A percentile compares a stretch with the other conserved stretches of the same genome.
Conservation (phyloP, 2,329 filamentous ascomycete genomes). For the Blumeria graminis region DNA sequence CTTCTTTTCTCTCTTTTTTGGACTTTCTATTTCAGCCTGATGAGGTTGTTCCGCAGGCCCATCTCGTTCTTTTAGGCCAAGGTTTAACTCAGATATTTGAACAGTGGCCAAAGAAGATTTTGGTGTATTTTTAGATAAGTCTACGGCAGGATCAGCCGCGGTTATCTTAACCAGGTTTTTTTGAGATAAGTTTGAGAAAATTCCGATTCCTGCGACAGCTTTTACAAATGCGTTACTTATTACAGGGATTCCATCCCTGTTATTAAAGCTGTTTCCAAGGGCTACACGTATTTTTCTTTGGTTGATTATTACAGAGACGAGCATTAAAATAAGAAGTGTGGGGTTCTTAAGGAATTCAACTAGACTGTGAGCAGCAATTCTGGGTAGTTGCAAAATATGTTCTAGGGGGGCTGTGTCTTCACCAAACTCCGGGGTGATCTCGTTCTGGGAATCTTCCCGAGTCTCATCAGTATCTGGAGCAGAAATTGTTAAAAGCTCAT, state of each 20-base stretch:
- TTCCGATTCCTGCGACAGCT: background rate
- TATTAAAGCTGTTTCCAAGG: background rate
- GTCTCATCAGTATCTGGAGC: constrained; percentile 12
- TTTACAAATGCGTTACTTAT: background rate
- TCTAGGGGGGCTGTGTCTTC: constrained; percentile 20
- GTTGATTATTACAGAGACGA: constrained; percentile 8
- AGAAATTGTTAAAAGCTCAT: constrained; percentile 20
- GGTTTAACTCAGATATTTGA: background rate
- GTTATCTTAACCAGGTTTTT: constrained; percentile 2
- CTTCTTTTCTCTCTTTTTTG: constrained; percentile 28
- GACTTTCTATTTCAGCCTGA: constrained; percentile 12
- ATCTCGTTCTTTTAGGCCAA: background rate
- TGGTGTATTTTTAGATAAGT: background rate
- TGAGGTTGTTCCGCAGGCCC: constrained; percentile 10
- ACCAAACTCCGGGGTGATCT: constrained; percentile 14
- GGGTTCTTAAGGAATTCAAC: constrained; percentile 33
- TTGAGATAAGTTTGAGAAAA: background rate
- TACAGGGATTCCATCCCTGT: too few species aligned
- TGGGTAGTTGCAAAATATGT: constrained; percentile 26
- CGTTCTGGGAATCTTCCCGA: constrained; percentile 11
- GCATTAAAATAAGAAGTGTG: constrained; percentile 15
- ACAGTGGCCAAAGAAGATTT: background rate
- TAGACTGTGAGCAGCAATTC: constrained; percentile 24
- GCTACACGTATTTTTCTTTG: constrained; percentile 7
- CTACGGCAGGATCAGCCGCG: constrained; percentile 3